Evolutionary conservation across 2,329 filamentous ascomycete genomes (phyloP).

Genomic region (Aspergillus brunneoviolaceus): DNA sequence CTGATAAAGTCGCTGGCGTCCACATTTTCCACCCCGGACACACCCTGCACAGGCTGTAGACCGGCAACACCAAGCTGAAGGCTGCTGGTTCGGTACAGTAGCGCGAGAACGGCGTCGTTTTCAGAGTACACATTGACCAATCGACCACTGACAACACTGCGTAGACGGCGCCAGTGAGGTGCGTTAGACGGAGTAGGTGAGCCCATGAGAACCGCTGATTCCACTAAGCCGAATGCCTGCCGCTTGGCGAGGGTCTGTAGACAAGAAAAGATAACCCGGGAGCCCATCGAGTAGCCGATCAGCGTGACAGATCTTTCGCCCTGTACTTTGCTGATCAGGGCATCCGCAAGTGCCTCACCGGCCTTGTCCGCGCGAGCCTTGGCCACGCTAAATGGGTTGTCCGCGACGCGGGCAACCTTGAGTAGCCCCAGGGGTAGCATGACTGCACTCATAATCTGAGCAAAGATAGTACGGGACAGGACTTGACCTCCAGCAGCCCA

Average conservation of each 20-base stretch:
- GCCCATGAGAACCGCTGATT: slow-evolving; percentile 80
- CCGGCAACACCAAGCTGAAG: slow-evolving; percentile 82
- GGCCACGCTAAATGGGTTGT: slow-evolving; percentile 79
- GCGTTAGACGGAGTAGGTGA: slow-evolving; percentile 71
- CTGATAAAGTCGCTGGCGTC: slow-evolving; percentile 65
- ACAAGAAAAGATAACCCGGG: slow-evolving; percentile 79
- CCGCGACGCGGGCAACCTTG: slow-evolving; percentile 66
- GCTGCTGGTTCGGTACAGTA: slow-evolving; percentile 81
- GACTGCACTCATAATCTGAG: slow-evolving; percentile 62
- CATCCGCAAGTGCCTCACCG: slow-evolving; percentile 75
- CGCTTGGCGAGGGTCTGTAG: slow-evolving; percentile 73
- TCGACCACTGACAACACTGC: slow-evolving; percentile 74
- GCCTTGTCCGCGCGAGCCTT: slow-evolving; percentile 77
- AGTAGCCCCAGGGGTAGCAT: slow-evolving; percentile 69
- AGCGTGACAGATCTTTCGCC: slow-evolving; percentile 79
- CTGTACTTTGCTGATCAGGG: slow-evolving; percentile 76
- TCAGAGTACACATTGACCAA: slow-evolving; percentile 86
- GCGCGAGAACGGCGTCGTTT: slow-evolving; percentile 83
- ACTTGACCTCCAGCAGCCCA: slow-evolving; percentile 77
- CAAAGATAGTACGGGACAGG: slow-evolving; percentile 69
- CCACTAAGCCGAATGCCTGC: slow-evolving; percentile 77
- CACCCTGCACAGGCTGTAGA: slow-evolving; percentile 66
- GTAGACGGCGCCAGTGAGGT: slow-evolving; percentile 72
- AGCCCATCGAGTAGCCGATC: slow-evolving; percentile 78
- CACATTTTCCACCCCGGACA: slow-evolving; percentile 60